Percentiles rank a stretch among this genome's conserved stretches.
phyloP scores from a whole-genome alignment of 441 rosid species.

The Isatis lusitanica region DNA sequence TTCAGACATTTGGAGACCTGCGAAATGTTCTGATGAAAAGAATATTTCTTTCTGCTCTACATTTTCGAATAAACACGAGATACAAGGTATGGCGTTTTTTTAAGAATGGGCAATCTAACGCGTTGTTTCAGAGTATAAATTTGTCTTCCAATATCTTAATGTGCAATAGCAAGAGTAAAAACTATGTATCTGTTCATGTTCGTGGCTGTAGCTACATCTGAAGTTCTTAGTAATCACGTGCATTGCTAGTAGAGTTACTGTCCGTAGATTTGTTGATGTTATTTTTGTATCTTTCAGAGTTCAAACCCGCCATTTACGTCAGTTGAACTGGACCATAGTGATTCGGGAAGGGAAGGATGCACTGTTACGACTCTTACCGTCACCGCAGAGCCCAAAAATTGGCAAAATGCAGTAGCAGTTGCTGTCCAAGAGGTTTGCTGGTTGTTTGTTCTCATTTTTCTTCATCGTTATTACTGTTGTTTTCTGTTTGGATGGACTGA shows the following conservation, averaged over 20 bases:
- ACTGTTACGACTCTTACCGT: constrained; percentile 99
- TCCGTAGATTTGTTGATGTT: neutral
- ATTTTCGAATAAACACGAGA: constrained; percentile 95
- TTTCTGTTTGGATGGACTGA: constrained; percentile 2
- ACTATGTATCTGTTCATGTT: neutral
- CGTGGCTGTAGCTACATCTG: constrained; percentile 9
- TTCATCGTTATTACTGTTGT: neutral
- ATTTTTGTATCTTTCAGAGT: constrained; percentile 65
- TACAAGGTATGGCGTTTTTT: constrained; percentile 66
- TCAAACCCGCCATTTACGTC: constrained; percentile 99
- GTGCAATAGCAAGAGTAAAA: neutral
- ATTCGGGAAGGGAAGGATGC: constrained; percentile 99
- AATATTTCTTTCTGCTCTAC: constrained; percentile 98
- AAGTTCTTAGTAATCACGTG: neutral
- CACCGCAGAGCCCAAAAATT: constrained; percentile 96
- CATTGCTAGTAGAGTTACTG: neutral
- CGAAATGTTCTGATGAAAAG: constrained; percentile 97
- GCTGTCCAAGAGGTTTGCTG: constrained; percentile 94
- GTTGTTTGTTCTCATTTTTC: constrained; percentile 19
- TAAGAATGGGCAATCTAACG: neutral
- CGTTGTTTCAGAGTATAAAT: neutral
- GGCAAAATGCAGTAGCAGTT: constrained; percentile 94
- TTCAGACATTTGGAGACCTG: constrained; percentile 86
- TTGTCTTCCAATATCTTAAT: neutral
- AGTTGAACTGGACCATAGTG: constrained; percentile 99